These are phyloP conservation scores for Xylaria hypoxylon DNA, from an alignment of 2,329 filamentous ascomycete species.

Conservation along the genomic window DNA sequence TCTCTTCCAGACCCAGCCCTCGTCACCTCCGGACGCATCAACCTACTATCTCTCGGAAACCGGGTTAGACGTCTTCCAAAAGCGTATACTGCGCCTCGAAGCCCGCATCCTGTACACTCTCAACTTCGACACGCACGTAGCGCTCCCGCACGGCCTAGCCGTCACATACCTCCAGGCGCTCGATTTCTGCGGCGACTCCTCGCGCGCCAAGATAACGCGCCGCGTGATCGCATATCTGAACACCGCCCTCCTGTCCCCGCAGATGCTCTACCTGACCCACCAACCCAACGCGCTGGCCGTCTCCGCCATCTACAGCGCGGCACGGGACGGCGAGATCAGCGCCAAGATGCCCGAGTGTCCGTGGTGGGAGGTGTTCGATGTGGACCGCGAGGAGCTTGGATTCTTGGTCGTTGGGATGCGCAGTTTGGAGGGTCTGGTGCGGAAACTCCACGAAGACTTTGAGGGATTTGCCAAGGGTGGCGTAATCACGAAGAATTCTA, in stretches of 20 bases:
- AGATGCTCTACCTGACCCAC: conserved; percentile 90
- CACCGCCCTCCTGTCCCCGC: conserved; percentile 84
- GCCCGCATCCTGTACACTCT: conserved; percentile 79
- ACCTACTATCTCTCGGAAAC: conserved; percentile 79
- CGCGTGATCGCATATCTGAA: conserved; percentile 85
- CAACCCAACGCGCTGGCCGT: conserved; percentile 88
- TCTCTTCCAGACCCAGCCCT: conserved; percentile 59
- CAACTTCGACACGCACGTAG: conserved; percentile 85
- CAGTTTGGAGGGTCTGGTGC: conserved; percentile 79
- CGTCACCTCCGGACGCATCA: conserved; percentile 56
- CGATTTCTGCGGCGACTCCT: conserved; percentile 64
- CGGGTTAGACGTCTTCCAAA: conserved; percentile 73
- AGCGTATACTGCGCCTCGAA: conserved; percentile 78
- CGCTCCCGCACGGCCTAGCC: conserved; percentile 85
- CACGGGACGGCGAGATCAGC: conserved; percentile 71
- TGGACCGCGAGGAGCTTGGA: conserved; percentile 91
- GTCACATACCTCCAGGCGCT: conserved; percentile 94
- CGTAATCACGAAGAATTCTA: conserved; percentile 67
- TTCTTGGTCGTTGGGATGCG: conserved; percentile 89
- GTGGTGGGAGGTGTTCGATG: conserved; percentile 99
- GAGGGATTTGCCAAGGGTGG: conserved; percentile 57
- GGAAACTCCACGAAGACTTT: conserved; percentile 68
- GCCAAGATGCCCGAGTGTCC: conserved; percentile 83
- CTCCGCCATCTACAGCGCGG: conserved; percentile 90
- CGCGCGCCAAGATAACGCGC: conserved; percentile 66